These are phyloP conservation scores for Colletotrichum costaricense DNA, from an alignment of 2,329 filamentous ascomycete genomes.

Conservation along the genomic window DNA sequence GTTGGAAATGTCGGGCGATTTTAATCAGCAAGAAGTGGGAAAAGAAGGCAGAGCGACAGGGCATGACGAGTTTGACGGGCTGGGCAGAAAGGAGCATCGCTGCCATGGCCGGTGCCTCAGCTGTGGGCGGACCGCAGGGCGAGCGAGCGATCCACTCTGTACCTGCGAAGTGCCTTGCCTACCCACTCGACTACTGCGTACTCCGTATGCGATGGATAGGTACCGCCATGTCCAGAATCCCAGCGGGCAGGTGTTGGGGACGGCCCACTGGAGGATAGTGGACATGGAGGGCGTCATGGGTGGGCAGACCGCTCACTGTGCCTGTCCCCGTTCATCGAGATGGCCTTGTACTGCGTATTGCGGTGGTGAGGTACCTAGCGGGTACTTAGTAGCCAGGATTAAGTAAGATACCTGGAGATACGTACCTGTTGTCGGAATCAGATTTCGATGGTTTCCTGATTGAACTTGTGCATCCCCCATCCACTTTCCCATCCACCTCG, in stretches of 20 bases:
- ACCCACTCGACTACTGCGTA: too few species aligned
- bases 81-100: constrained; percentile 1
- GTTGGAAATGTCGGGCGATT: background rate
- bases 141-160: background rate
- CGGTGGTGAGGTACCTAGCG: background rate
- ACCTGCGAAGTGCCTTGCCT: too few species aligned
- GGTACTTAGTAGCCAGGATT: background rate
- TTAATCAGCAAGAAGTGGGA: background rate
- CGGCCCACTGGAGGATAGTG: background rate
- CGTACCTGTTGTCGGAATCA: background rate
- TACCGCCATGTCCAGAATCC: too few species aligned
- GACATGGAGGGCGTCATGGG: background rate
- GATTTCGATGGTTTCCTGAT: background rate
- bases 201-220: background rate
- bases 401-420: background rate
- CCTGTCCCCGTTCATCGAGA: too few species aligned
- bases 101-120: background rate
- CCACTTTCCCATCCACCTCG: constrained; percentile 30
- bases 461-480: constrained; percentile 18
- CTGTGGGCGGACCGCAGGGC: background rate
- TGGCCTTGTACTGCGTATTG: background rate
- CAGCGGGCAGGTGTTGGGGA: background rate
- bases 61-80: background rate
- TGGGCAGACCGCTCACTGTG: background rate
- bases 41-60: background rate